Evolutionary conservation across 768 basidiomycete species (phyloP), one percentile per base, ranked within the genome.

Genomic region (Boletus bicolor): DNA sequence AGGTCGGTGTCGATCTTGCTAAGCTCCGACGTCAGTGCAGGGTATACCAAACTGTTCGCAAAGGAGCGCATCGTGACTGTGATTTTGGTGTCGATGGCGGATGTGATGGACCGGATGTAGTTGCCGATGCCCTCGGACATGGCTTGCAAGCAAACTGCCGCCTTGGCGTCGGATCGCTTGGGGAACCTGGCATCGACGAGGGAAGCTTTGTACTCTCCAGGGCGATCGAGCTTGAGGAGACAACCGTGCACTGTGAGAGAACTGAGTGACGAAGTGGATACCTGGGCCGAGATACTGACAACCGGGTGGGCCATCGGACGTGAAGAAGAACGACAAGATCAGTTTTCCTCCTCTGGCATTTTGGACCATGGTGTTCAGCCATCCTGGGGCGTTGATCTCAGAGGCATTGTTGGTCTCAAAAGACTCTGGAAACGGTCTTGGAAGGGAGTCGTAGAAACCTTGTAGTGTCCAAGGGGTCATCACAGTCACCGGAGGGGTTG

Each of bases 131-230:
- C 84, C 57, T 82, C 77, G 3, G 84, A 82, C 66, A 89, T 80
- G 0, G 86, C 88, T 15, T 82, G 73, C 24, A 90, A 68, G 56
- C 80, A 82, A 3, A 82, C 88, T 0, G 87, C 89, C 0, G 78
- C 76, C 67, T 85, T 87, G n/a, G 87, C 87, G 50, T 89, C 87
- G 0, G 72, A 69, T 4, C 82, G 82, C 61, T 81, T 85, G 2
- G 74, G 60, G 59, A 89, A 89, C 15, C 75, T 73, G 0, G 83
- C 73, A n/a, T 88, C 86, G 30, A 85, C 84, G 6, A 90, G 66
- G 59, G 77, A 90, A 0, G 84, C 82, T 42, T 72, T 76, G 37
- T 76, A 78, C 53, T 81, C 78, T 5, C 71, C 73, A 3, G 81
- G 79, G 28, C 80, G 78, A 41, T 79, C 76, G 6, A 90, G 59